Conservation (phyloP, 2,329 filamentous ascomycete species). For the Curvularia verruculosa region DNA sequence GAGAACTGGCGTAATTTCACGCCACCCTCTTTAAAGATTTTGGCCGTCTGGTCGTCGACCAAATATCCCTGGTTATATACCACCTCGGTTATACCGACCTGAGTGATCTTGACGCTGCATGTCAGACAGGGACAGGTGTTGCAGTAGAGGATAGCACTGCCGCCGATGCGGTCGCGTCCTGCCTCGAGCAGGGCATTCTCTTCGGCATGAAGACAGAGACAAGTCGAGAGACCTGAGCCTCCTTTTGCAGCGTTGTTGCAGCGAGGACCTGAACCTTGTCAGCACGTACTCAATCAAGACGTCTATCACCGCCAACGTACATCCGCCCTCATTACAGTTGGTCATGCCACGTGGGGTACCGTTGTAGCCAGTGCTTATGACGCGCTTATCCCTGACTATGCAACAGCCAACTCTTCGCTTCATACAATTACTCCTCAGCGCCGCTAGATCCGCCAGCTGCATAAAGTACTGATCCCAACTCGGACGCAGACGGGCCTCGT, state of each 20-base stretch:
- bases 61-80: conserved; percentile 94
- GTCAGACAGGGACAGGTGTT: conserved; percentile 97
- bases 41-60: conserved; percentile 82
- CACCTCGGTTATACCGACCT: conserved; percentile 94
- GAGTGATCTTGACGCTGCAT: conserved; percentile 97
- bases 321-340: conserved; percentile 94
- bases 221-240: conserved; percentile 80
- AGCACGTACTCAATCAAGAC: conserved; percentile 3
- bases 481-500: conserved; percentile 80
- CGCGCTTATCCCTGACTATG: conserved; percentile 80
- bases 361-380: conserved; percentile 96
- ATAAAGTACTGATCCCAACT: conserved; percentile 99
- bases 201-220: conserved; percentile 96
- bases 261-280: conserved; percentile 57
- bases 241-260: conserved; percentile 78
- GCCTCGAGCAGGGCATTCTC: conserved; percentile 97
- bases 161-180: conserved; percentile 84
- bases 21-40: conserved; percentile 81
- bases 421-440: conserved; percentile 95
- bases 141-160: conserved; percentile 85
- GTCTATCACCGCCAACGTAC: conserved; percentile 49
- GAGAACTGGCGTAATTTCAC: conserved; percentile 86
- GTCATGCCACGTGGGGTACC: conserved; percentile 87
- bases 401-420: conserved; percentile 95
- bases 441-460: conserved; percentile 89